Evolutionary conservation across 2,329 filamentous ascomycete genomes (phyloP).

Genomic region (Epichloe hybrida): DNA sequence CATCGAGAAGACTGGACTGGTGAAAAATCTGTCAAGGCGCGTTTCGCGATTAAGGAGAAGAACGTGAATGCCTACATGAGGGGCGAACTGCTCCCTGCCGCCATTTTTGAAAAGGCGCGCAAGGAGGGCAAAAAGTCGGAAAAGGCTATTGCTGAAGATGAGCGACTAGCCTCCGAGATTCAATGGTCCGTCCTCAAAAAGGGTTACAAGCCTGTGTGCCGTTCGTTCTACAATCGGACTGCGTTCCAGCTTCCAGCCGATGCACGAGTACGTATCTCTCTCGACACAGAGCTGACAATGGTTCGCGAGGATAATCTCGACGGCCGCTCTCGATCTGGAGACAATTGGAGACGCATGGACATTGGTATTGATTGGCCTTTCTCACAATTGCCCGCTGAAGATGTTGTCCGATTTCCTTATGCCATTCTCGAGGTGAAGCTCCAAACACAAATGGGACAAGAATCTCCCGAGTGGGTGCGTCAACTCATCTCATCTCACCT

Average conservation of each 20-base stretch:
- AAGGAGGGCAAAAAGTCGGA: conserved; percentile 90
- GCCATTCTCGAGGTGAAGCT: conserved; percentile 95
- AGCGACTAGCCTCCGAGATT: conserved; percentile 79
- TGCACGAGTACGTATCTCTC: conserved; percentile 86
- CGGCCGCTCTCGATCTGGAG: conserved; percentile 57
- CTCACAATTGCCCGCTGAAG: conserved; percentile 68
- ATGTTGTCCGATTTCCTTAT: conserved; percentile 87
- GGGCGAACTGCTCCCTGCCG: conserved; percentile 70
- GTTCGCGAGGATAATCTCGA: conserved; percentile 89
- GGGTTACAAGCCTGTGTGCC: conserved; percentile 75
- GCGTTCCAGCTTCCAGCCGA: conserved; percentile 96
- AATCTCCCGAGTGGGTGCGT: conserved; percentile 91
- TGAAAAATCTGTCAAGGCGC: conserved; percentile 96
- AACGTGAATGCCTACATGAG: conserved; percentile 83
- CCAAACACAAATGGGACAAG: conserved; percentile 88
- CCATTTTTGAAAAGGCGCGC: conserved; percentile 91
- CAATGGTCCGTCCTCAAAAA: conserved; percentile 88
- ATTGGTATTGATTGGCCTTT: conserved; percentile 96
- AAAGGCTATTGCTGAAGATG: conserved; percentile 81
- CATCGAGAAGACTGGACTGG: conserved; percentile 98
- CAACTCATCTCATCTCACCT: conserved; percentile 87
- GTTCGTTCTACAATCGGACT: conserved; percentile 96
- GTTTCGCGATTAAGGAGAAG: conserved; percentile 93
- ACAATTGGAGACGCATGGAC: conserved; percentile 94
- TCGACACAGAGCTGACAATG: conserved; percentile 97